Evolutionary conservation across 2,329 filamentous ascomycete species (phyloP), one percentile per base, ranked within the genome.

Genomic region (Trichophyton benhamiae): DNA sequence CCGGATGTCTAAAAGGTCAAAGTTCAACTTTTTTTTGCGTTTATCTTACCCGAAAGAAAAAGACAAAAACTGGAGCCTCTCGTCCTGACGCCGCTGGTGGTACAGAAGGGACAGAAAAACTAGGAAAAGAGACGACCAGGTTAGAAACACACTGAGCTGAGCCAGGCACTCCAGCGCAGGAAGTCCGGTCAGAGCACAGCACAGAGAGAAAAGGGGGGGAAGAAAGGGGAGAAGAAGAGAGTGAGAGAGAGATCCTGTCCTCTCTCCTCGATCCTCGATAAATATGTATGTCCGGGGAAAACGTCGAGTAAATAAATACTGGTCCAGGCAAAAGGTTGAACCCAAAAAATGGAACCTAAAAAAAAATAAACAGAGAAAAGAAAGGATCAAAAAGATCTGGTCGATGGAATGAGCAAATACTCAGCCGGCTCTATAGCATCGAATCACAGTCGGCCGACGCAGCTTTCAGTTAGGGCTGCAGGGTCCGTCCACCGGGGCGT

Each of bases 391-490:
- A 9, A 3, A 25, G 2, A 42, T 13, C 6, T 42, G 38, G 41
- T 7, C n/a, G n/a, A 44, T 44, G n/a, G n/a, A n/a, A 44, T 2
- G n/a, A 44, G n/a, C 15, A 20, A 42, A 44, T n/a, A 52, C 46
- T 52, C 46, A 52, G 46, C 22, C 46, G 46, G 46, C 46, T 9
- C 25, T 22, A 38, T 25, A 52, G 46, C 20, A 20, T 55, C 52
- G 52, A 55, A 55, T 55, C 52, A 55, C 27, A 33, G 52, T n/a
- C 7, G 52, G 46, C 46, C 33, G 46, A 49, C 22, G 46, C 46
- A 49, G 52, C 52, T 55, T 55, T 55, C 30, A 55, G 52, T 55
- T 55, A 55, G 52, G 52, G 52, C 52, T 55, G 52, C 52, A 55
- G 52, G 25, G n/a, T 33, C 52, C 22, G 33, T 38, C 33, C 33